Percentiles rank a stretch among this genome's conserved stretches.
Evolutionary conservation across 2,329 filamentous ascomycete genomes (phyloP).

Genomic region (Orbilia ellipsospora): DNA sequence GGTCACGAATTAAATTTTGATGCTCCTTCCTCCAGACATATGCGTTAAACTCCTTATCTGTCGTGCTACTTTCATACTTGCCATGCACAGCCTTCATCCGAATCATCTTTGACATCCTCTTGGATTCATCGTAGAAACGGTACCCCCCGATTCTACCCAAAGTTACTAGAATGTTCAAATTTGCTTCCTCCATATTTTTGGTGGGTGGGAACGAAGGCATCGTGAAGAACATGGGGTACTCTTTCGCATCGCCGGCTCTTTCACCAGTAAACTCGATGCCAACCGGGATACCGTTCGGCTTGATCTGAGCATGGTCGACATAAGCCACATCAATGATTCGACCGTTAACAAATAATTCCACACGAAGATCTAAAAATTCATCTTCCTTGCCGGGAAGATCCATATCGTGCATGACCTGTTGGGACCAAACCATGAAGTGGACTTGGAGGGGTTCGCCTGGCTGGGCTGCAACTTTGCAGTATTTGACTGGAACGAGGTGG

Average conservation of each 20-base stretch:
- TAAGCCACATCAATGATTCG: conserved; percentile 37
- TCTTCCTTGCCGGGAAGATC: conserved; percentile 34
- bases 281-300: conserved; percentile 32
- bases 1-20: conserved; percentile 41
- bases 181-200: conserved; percentile 17
- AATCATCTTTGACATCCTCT: conserved; percentile 39
- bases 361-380: conserved; percentile 44
- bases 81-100: conserved; percentile 25
- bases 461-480: conserved; percentile 28
- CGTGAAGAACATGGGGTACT: conserved; percentile 40
- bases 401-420: conserved; percentile 47
- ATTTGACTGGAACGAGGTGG: conserved; percentile 29
- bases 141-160: conserved; percentile 35
- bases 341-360: conserved; percentile 29
- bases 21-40: conserved; percentile 50
- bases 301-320: conserved; percentile 29
- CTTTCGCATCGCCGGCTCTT: conserved; percentile 42
- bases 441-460: conserved; percentile 44
- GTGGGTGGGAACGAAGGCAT: background rate
- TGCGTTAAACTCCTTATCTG: conserved; percentile 14
- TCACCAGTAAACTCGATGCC: conserved; percentile 41
- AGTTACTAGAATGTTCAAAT: conserved; percentile 37
- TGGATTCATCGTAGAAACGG: conserved; percentile 23
- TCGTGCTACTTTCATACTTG: conserved; percentile 42
- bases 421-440: conserved; percentile 46